Evolutionary conservation across 768 basidiomycete genomes (phyloP), one percentile per base, ranked within the genome.

Genomic region (Lactarius vividus): DNA sequence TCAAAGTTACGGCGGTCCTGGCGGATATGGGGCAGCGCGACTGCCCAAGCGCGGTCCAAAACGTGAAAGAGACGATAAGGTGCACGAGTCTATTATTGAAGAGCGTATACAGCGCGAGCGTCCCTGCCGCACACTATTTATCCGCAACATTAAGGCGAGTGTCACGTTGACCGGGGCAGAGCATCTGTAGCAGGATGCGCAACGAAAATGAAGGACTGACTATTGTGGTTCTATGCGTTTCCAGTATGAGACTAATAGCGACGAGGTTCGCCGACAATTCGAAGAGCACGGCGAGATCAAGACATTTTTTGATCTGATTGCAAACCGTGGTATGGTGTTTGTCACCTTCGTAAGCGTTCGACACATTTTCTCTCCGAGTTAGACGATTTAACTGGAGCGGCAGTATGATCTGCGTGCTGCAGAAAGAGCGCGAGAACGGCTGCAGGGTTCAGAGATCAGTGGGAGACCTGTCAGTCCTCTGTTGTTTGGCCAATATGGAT

Each of bases 91-190:
- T 44, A 88, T 94, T 69, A 95, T 96, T 79, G 93, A 94, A 82
- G 92, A 96, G 75, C 88, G 96, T 68, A 91, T 95, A 71, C 88
- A 93, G 75, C 87, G 91, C 69, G 96, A 99, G 81, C 83, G 94
- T 71, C 94, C 94, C 1, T 98, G 97, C 77, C 85, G 97, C 61
- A 98, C 95, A 3, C 79, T 99, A 39, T 99, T 99, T 74, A 95
- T 98, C 70, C 88, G 97, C 72, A 99, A 99, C 75, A 93, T 99
- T 73, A 97, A 95, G 88, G 96, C 92, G 79, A 89, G 93, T 85
- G 64, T 65, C 64, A 57, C 28, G 46, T 64, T 57, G 53, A 52
- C 61, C 59, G 46, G 53, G 57, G 11, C 42, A 7, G 20, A 28
- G 33, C 56, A 59, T 29, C 54, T 44, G 13, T 39, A 42, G 46